Evolutionary conservation across 257 asterid genomes (phyloP), one percentile per base, ranked within the genome.

Genomic region (Solanum medicagineum): DNA sequence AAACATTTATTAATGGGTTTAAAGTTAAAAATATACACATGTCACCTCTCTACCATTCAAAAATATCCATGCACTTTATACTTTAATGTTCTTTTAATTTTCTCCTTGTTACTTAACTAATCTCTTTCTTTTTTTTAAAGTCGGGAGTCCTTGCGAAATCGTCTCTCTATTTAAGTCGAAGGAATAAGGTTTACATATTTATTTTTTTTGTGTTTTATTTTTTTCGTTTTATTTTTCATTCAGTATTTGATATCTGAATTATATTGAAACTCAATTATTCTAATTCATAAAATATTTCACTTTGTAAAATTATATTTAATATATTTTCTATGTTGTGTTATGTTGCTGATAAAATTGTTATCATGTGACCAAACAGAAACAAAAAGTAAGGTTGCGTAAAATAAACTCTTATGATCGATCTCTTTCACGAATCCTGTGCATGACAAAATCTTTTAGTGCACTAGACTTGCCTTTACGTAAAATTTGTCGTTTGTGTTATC

Each of bases 1-100:
- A 77, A 40, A 51, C n/a, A 3, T 22, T 13, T 59, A 7, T 62
- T 13, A 74, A 32, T 44, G 29, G 10, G 84, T 81, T 77, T 24
- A 77, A 77, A 53, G 42, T 44, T 32, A 26, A 29, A 11, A 81
- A 13, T 80, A 70, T n/a, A 70, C 83, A 69, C 19, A 86, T 81
- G 88, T 70, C 88, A 86, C 56, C 88, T 66, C 55, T 20, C 81
- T 80, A 81, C 73, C 63, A n/a, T 57, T 26, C 63, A 77, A 74
- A 77, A 56, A 5, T 24, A 77, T 51, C 83, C 22, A 24, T 16
- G 10, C 26, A 24, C 16, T 51, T 2, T 77, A 77, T 77, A 10
- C 24, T 47, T 14, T 24, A 24, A 77, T 51, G 24, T 51, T 77
- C 24, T 51, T 24, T 77, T 47, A 26, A 26, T 74, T n/a, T 22